These are phyloP conservation scores for Fusarium sp. DNA, from an alignment of 2,329 filamentous ascomycete species.

Conservation along the genomic window DNA sequence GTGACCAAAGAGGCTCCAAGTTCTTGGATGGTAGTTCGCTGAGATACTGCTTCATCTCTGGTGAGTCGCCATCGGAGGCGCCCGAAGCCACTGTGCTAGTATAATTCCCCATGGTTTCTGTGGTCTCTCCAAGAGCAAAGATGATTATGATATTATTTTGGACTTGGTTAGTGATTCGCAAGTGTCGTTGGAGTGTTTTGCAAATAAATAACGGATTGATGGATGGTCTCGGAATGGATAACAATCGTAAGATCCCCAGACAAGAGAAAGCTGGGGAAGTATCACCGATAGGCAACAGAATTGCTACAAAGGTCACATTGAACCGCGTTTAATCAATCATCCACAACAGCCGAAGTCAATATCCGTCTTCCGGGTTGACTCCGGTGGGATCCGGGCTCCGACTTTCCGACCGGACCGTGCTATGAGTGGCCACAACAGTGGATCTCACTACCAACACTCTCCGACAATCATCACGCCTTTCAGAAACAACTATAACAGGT, in stretches of 20 bases:
- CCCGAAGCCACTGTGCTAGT: slow-evolving; percentile 1
- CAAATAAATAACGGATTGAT: background rate
- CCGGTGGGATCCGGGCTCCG: background rate
- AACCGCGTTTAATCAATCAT: background rate
- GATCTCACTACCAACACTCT: background rate
- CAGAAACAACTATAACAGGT: slow-evolving; percentile 2
- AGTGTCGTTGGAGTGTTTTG: background rate
- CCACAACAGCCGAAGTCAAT: background rate
- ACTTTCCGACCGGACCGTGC: slow-evolving; percentile 34
- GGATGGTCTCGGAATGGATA: background rate
- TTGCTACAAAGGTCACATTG: background rate
- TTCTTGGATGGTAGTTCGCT: slow-evolving; percentile 43
- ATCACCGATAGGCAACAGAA: background rate
- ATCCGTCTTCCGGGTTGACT: background rate
- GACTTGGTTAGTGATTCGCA: background rate
- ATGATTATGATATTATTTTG: no score
- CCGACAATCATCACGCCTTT: background rate
- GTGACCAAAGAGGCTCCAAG: slow-evolving; percentile 57
- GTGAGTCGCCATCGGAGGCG: slow-evolving; percentile 20
- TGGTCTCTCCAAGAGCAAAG: no score
- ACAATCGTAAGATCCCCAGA: background rate
- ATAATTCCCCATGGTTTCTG: slow-evolving; percentile 20
- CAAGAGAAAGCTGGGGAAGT: background rate
- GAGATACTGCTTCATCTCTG: slow-evolving; percentile 44
- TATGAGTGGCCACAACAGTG: slow-evolving; percentile 25